Percentiles rank a stretch among this genome's conserved stretches.
Conservation (phyloP, 305 asterid genomes). For the Fraxinus albicans region DNA sequence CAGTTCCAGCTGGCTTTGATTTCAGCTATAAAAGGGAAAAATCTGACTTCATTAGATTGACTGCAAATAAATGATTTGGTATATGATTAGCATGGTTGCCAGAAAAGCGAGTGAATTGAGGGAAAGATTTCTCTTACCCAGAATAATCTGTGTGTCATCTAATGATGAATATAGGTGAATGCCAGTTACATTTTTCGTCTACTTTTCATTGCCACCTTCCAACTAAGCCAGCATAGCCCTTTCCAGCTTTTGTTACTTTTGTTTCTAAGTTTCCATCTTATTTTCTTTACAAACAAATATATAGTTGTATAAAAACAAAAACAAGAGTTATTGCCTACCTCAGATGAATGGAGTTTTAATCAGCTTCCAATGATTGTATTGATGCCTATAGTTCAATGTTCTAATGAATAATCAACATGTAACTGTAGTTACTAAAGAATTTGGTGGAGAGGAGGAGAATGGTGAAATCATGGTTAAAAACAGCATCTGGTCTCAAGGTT, state of each 20-base stretch:
- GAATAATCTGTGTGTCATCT: not conserved
- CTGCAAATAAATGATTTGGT: not conserved
- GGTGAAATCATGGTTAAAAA: constrained; percentile 76
- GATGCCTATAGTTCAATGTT: not conserved
- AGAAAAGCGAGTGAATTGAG: not conserved
- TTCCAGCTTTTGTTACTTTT: not conserved
- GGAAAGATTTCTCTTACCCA: not conserved
- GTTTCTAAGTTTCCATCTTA: constrained; percentile 3
- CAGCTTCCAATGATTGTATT: not conserved
- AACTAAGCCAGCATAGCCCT: not conserved
- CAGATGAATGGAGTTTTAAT: not conserved
- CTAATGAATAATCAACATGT: not conserved
- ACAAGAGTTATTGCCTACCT: not conserved
- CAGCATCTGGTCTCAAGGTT: constrained; percentile 83
- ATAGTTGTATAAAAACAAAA: not conserved
- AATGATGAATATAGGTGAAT: not conserved
- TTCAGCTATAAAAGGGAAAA: not conserved
- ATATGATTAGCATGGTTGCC: not conserved
- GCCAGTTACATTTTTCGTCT: not conserved
- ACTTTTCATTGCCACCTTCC: not conserved
- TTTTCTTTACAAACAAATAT: not conserved
- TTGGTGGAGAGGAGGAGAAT: constrained; percentile 87
- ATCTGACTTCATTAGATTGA: not conserved
- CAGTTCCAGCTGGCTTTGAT: not conserved
- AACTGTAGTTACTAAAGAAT: constrained; percentile 69